Base-by-base conservation (phyloP, 75 land plant genomes). In the Isoetes taiwanensis region DNA sequence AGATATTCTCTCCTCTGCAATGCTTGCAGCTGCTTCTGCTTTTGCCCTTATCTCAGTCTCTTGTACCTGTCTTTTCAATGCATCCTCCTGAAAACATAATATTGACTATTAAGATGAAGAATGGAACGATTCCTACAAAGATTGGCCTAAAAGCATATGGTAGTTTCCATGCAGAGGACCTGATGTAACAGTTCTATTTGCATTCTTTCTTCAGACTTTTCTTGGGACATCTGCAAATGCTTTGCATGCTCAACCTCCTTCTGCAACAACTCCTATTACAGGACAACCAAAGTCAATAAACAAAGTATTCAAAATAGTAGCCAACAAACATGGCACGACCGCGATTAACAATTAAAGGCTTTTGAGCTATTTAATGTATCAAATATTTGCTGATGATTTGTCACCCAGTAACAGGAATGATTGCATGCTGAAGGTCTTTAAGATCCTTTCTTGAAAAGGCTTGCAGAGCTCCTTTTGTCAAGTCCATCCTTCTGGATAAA, bases 1-100 rank as follows among this genome's bases (percentile, higher is more conserved):
- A 24, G 75, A 67, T 64, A 85, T 62, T 59, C 79, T 83, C 67
- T 91, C 97, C 21, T 63, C 59, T 34, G 94, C 84, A 65, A 91
- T 71, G 46, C 88, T 78, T 52, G 97, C 85, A 63, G 70, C 69
- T 26, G 80, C 42, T 64, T 81, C 89, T 54, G 97, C 85, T 67
- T 83, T 78, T 34, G 83, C 79, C 24, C 84, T 59, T 34, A 86
- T 78, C 40, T 83, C 70, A 30, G 67, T 63, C 57, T 91, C 72
- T 43, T 80, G 56, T 4, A 83, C 35, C 56, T 83, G 61, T 17
- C 32, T 27, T 20, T 68, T 79, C 58, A 72, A 66, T 70, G 80
- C 83, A 40, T 72, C 79, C 46, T 91, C 94, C 97, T 86, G 62
- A 23, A 62, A 32, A 10, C 3, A 21, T 26, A 58, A 6, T 19